Percentiles rank a stretch among this genome's conserved stretches.
Conservation (phyloP, 73 alveolate species). For the Paramecium primaurelia region DNA sequence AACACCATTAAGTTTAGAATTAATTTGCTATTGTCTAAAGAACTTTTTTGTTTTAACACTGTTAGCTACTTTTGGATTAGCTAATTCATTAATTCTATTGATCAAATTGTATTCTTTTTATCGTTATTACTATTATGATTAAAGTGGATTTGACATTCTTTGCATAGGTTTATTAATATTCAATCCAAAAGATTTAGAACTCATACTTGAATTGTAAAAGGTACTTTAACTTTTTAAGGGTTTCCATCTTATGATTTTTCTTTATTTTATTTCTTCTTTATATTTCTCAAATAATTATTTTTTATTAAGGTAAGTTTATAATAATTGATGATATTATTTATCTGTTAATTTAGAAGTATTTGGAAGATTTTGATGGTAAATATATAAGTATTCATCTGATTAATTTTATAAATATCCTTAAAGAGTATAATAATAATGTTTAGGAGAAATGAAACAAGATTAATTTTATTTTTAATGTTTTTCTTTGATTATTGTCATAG, state of each 20-base stretch:
- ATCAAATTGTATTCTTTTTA: not conserved
- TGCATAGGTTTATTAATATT: not conserved
- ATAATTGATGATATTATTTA: not conserved
- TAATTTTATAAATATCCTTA: not conserved
- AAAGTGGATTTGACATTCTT: not conserved
- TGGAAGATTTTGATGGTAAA: not conserved
- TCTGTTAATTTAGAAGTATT: not conserved
- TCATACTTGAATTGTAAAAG: not conserved
- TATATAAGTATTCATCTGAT: not conserved
- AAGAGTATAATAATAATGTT: not conserved
- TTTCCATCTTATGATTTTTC: not conserved
- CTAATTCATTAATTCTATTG: not conserved
- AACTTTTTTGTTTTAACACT: not conserved
- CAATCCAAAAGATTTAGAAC: not conserved
- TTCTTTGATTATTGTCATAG: not conserved
- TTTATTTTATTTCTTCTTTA: not conserved
- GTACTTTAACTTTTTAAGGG: not conserved
- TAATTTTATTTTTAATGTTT: not conserved
- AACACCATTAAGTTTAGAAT: not conserved
- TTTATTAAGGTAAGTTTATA: not conserved
- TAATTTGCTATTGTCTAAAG: not conserved
- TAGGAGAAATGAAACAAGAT: not conserved
- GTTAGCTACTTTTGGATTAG: not conserved
- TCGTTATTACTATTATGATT: not conserved
- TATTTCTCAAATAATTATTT: not conserved